Evolutionary conservation across 1,284 basidiomycete genomes (phyloP).

Genomic region (Cryptococcus sp.): DNA sequence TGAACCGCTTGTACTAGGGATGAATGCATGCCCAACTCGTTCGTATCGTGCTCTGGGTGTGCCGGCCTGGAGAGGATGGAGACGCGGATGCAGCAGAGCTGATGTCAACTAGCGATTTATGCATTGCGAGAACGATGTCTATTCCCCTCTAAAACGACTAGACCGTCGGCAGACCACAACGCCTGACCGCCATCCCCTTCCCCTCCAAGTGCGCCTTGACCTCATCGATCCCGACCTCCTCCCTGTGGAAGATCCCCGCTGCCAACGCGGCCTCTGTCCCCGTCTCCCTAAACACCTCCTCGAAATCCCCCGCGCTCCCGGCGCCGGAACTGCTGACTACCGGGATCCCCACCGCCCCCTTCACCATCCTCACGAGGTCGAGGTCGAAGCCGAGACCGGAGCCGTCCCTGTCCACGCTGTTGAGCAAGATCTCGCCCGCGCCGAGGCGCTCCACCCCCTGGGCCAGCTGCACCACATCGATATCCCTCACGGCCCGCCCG

Average conservation of each 20-base stretch:
- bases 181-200: conserved; percentile 53
- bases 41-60: no score
- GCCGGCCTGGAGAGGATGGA: no score
- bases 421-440: conserved; percentile 92
- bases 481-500: conserved; percentile 76
- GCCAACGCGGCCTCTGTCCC: conserved; percentile 89
- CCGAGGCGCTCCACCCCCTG: conserved; percentile 83
- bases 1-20: background rate
- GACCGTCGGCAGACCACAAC: conserved; percentile 11
- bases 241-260: conserved; percentile 95
- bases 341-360: conserved; percentile 74
- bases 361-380: conserved; percentile 75
- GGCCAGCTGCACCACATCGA: conserved; percentile 92
- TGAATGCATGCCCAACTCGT: no score
- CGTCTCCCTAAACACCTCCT: conserved; percentile 75
- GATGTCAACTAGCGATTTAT: background rate
- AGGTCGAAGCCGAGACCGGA: conserved; percentile 90
- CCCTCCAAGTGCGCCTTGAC: conserved; percentile 62
- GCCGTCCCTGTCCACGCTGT: conserved; percentile 96
- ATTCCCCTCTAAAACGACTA: background rate
- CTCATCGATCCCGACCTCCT: conserved; percentile 67
- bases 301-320: conserved; percentile 76
- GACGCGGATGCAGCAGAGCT: no score
- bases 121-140: background rate
- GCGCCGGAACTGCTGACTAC: conserved; percentile 95